A percentile compares a stretch with the other conserved stretches of the same genome.
phyloP scores from a whole-genome alignment of 495 filamentous ascomycete species.

The Neurospora terricola region DNA sequence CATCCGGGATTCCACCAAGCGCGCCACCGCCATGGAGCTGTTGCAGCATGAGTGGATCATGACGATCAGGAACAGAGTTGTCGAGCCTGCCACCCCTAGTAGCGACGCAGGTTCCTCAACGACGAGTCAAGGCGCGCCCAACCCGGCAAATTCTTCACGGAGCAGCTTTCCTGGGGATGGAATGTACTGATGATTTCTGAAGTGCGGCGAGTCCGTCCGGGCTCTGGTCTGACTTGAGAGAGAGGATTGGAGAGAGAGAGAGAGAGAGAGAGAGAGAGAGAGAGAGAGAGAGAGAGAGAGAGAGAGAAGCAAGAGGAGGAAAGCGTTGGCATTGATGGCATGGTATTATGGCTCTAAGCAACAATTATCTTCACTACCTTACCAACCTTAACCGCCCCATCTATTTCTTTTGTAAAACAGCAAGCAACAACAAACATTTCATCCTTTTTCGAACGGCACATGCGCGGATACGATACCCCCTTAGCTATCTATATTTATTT shows the following conservation, averaged over 20 bases:
- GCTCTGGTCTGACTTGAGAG: neutral
- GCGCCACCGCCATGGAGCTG: conserved; percentile 77
- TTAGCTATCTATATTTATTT: neutral
- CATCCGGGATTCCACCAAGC: conserved; percentile 66
- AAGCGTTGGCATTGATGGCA: neutral
- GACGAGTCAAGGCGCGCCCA: conserved; percentile 24
- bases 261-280: neutral
- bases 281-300: neutral
- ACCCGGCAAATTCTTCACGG: conserved; percentile 3
- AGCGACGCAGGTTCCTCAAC: conserved; percentile 33
- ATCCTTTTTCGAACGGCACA: neutral
- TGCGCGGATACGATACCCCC: neutral
- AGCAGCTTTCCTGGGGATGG: conserved; percentile 4
- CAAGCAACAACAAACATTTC: neutral
- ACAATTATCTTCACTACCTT: neutral
- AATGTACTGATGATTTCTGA: conserved; percentile 1
- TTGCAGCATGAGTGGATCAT: conserved; percentile 96
- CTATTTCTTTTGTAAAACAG: neutral
- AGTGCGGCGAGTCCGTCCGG: neutral
- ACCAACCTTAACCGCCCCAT: neutral
- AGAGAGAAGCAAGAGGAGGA: neutral
- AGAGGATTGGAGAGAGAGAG: neutral
- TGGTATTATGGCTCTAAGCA: neutral
- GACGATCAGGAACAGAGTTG: conserved; percentile 44
- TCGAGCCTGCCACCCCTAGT: conserved; percentile 45